A percentile compares a stretch with the other conserved stretches of the same genome.
phyloP scores from a whole-genome alignment of 192 early-diverging fungal species.

The Entrophospora sp. region DNA sequence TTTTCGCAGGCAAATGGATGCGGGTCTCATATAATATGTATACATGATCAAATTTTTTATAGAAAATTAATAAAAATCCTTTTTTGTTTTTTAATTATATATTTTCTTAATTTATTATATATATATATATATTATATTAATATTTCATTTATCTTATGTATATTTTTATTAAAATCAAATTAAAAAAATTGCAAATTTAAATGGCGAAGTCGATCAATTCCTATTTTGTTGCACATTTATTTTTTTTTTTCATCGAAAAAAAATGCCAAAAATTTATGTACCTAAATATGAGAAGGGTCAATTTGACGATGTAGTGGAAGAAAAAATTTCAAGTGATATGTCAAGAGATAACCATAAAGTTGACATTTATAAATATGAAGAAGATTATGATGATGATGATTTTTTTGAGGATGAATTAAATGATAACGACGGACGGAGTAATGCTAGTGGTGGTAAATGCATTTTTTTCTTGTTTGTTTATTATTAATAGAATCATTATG shows the following conservation, averaged over 20 bases:
- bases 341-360: neutral
- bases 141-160: neutral
- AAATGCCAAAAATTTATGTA: neutral
- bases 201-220: too few species aligned
- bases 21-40: constrained; percentile 11
- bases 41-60: too few species aligned
- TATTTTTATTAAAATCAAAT: neutral
- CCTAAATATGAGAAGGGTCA: constrained; percentile 3
- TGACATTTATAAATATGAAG: constrained; percentile 16
- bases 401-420: constrained; percentile 63
- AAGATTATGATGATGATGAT: constrained; percentile 53
- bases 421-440: constrained; percentile 73
- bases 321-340: neutral
- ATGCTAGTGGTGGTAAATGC: constrained; percentile 53
- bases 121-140: neutral
- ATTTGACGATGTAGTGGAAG: constrained; percentile 16
- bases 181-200: neutral
- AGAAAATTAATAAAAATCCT: neutral
- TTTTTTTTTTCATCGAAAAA: neutral
- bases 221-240: too few species aligned
- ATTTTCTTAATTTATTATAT: neutral
- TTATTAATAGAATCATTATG: neutral
- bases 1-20: constrained; percentile 33
- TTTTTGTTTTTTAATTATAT: neutral
- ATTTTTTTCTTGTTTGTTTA: neutral